Evolutionary conservation across 2,329 filamentous ascomycete species (phyloP).

Genomic region (Acrodontium crateriforme): DNA sequence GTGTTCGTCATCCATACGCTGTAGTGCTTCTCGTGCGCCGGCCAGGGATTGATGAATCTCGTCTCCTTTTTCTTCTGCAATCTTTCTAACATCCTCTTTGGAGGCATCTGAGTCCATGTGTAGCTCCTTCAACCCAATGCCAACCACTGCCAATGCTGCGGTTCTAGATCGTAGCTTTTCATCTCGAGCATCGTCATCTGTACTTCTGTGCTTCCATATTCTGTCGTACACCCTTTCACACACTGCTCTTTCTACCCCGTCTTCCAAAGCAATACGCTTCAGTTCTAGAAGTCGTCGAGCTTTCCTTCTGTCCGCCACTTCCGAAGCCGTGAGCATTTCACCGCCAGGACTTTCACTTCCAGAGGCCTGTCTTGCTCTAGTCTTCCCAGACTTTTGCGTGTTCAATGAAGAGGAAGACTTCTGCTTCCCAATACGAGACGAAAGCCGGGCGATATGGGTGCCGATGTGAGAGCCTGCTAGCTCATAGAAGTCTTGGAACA

Average conservation of each 20-base stretch:
- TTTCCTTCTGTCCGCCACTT: slow-evolving; percentile 67
- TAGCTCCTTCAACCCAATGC: slow-evolving; percentile 75
- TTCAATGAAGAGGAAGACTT: slow-evolving; percentile 44
- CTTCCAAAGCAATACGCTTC: slow-evolving; percentile 66
- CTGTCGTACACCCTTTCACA: slow-evolving; percentile 50
- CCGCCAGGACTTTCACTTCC: slow-evolving; percentile 24
- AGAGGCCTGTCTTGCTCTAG: slow-evolving; percentile 24
- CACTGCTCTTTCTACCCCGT: slow-evolving; percentile 69
- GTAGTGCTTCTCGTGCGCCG: slow-evolving; percentile 52
- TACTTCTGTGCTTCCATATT: slow-evolving; percentile 82
- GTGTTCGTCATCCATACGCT: slow-evolving; percentile 71
- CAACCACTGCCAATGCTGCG: slow-evolving; percentile 77
- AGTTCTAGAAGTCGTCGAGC: slow-evolving; percentile 64
- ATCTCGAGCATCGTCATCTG: slow-evolving; percentile 87
- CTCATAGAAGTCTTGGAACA: slow-evolving; percentile 90
- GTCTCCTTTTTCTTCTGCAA: slow-evolving; percentile 37
- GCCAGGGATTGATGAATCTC: slow-evolving; percentile 62
- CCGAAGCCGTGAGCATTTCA: slow-evolving; percentile 75
- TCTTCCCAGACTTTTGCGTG: slow-evolving; percentile 37
- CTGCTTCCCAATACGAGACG: slow-evolving; percentile 59
- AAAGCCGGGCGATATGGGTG: slow-evolving; percentile 72
- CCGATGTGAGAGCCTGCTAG: slow-evolving; percentile 68
- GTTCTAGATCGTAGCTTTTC: slow-evolving; percentile 91
- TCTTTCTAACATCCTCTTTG: slow-evolving; percentile 43
- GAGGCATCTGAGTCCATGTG: slow-evolving; percentile 56